A percentile compares a stretch with the other conserved stretches of the same genome.
Conservation (phyloP, 129 eudicot species). For the Mikania micrantha region DNA sequence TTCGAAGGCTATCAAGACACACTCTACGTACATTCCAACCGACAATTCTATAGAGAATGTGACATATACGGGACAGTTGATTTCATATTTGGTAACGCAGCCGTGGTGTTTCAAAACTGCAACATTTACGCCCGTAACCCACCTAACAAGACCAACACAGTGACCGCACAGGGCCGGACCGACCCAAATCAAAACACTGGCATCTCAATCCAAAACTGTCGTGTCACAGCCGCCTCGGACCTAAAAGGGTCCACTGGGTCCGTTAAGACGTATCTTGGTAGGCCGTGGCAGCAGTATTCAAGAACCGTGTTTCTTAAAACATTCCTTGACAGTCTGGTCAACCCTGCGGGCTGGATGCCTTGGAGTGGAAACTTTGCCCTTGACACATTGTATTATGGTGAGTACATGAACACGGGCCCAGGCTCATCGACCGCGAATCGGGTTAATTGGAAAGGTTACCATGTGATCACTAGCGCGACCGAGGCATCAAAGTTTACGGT, state of each 20-base stretch:
- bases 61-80: constrained; percentile 58
- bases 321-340: constrained; percentile 25
- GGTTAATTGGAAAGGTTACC: constrained; percentile 51
- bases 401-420: constrained; percentile 39
- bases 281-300: constrained; percentile 53
- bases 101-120: constrained; percentile 48
- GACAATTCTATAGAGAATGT: constrained; percentile 44
- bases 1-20: constrained; percentile 66
- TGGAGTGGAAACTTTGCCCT: constrained; percentile 52
- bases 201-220: constrained; percentile 42
- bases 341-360: constrained; percentile 46
- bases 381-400: constrained; percentile 43
- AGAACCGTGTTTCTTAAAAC: constrained; percentile 43
- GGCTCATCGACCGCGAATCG: constrained; percentile 38
- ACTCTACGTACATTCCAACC: constrained; percentile 32
- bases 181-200: constrained; percentile 57
- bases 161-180: constrained; percentile 59
- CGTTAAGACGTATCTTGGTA: constrained; percentile 38
- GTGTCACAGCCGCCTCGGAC: constrained; percentile 35
- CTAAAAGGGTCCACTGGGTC: constrained; percentile 27
- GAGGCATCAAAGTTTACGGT: constrained; percentile 40
- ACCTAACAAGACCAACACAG: constrained; percentile 38
- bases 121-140: constrained; percentile 46
- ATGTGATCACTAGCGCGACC: constrained; percentile 37
- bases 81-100: constrained; percentile 48